These are phyloP conservation scores for Wickerhamiella parazyma DNA, from an alignment of 805 yeast species.

Conservation along the genomic window DNA sequence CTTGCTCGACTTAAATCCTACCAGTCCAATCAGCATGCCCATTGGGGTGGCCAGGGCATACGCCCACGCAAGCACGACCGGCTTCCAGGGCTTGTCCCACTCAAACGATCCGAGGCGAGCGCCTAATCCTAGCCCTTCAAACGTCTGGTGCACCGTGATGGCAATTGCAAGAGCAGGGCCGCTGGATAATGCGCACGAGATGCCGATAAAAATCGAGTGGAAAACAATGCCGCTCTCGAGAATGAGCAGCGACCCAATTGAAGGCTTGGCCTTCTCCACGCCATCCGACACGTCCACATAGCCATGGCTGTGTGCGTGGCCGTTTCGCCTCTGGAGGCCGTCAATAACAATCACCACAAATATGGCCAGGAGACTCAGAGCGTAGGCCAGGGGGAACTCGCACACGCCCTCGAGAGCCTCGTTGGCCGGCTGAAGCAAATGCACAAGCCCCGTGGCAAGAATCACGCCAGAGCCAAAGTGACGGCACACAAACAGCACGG, in stretches of 20 bases:
- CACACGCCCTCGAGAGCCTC: slow-evolving; percentile 6
- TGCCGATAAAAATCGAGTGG: slow-evolving; percentile 73
- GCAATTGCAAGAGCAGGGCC: slow-evolving; percentile 64
- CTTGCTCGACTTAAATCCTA: slow-evolving; percentile 46
- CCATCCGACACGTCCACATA: neutral
- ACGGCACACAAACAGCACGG: slow-evolving; percentile 5
- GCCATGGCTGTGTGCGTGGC: slow-evolving; percentile 5
- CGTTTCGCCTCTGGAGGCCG: slow-evolving; percentile 8
- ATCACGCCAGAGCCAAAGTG: slow-evolving; percentile 65
- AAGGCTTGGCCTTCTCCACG: neutral
- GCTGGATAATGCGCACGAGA: slow-evolving; percentile 65
- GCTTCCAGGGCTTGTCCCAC: slow-evolving; percentile 33
- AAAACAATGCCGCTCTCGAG: slow-evolving; percentile 69
- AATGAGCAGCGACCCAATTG: slow-evolving; percentile 7
- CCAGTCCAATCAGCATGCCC: slow-evolving; percentile 66
- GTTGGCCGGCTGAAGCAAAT: slow-evolving; percentile 31
- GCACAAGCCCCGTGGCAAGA: slow-evolving; percentile 58
- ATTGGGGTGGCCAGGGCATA: slow-evolving; percentile 54
- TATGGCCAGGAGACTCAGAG: slow-evolving; percentile 8
- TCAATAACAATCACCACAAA: slow-evolving; percentile 9
- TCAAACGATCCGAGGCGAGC: slow-evolving; percentile 49
- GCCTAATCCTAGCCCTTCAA: slow-evolving; percentile 79
- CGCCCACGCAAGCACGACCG: slow-evolving; percentile 28
- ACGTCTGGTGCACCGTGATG: slow-evolving; percentile 44
- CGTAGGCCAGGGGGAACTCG: slow-evolving; percentile 10